Percentiles rank a stretch among this genome's conserved stretches.
phyloP scores from a whole-genome alignment of 2,329 filamentous ascomycete genomes.

The Pseudogymnoascus sp. region DNA sequence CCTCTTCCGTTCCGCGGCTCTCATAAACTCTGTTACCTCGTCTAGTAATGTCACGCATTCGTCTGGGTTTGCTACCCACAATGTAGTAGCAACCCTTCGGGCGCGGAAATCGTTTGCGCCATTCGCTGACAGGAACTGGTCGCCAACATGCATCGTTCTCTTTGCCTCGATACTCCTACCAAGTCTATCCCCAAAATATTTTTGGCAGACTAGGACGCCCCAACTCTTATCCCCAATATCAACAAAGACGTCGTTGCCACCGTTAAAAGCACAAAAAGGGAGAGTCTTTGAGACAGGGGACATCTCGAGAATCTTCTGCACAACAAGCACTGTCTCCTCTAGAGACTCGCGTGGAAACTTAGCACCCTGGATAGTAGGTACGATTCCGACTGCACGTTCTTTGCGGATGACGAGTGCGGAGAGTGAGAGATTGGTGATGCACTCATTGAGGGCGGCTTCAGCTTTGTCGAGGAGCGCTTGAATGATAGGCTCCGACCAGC shows the following conservation, averaged over 20 bases:
- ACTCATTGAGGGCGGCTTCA: slow-evolving; percentile 74
- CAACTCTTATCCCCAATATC: slow-evolving; percentile 97
- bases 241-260: slow-evolving; percentile 94
- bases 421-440: slow-evolving; percentile 68
- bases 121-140: slow-evolving; percentile 83
- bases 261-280: slow-evolving; percentile 97
- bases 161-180: slow-evolving; percentile 51
- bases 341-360: slow-evolving; percentile 80
- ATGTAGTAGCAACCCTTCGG: slow-evolving; percentile 81
- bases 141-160: slow-evolving; percentile 86
- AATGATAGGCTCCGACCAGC: slow-evolving; percentile 72
- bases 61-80: slow-evolving; percentile 88
- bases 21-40: slow-evolving; percentile 56
- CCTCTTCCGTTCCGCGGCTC: slow-evolving; percentile 3
- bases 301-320: slow-evolving; percentile 85
- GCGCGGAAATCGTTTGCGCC: slow-evolving; percentile 98
- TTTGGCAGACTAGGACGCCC: slow-evolving; percentile 88
- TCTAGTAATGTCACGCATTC: slow-evolving; percentile 88
- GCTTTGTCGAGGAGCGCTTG: slow-evolving; percentile 77
- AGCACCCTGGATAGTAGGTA: slow-evolving; percentile 52
- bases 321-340: slow-evolving; percentile 90
- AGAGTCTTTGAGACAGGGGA: slow-evolving; percentile 58
- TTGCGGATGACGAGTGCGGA: slow-evolving; percentile 78
- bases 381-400: slow-evolving; percentile 74
- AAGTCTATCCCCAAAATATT: slow-evolving; percentile 58